Base-by-base conservation (phyloP, 345 rosid species). In the Cardiospermum halicacabum region DNA sequence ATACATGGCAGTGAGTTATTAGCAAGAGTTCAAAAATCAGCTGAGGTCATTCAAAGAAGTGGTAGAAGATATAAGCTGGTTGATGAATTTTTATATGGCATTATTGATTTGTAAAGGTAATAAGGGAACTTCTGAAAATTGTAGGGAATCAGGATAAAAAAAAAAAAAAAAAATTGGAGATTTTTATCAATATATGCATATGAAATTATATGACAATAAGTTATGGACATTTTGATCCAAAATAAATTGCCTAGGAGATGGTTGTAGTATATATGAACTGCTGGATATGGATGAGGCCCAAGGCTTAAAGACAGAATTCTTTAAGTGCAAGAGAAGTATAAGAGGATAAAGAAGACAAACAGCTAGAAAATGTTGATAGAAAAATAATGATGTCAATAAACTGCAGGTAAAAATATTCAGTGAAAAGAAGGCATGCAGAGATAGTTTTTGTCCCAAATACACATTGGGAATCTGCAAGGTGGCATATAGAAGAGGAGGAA, bases 61-160 rank as follows among this genome's bases (percentile, higher is more conserved):
- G n/a, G n/a, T n/a, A n/a, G n/a, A n/a, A n/a, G n/a, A n/a, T n/a
- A n/a, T n/a, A n/a, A n/a, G n/a, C n/a, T n/a, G n/a, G n/a, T n/a
- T n/a, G n/a, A n/a, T n/a, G n/a, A n/a, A n/a, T n/a, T n/a, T n/a
- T n/a, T n/a, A n/a, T n/a, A n/a, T n/a, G n/a, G n/a, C n/a, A n/a
- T n/a, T n/a, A n/a, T n/a, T n/a, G n/a, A n/a, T n/a, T n/a, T n/a
- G n/a, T n/a, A n/a, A n/a, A n/a, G n/a, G n/a, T n/a, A n/a, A n/a
- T n/a, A n/a, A n/a, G n/a, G n/a, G n/a, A n/a, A n/a, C n/a, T n/a
- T n/a, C n/a, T n/a, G n/a, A n/a, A n/a, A n/a, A n/a, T n/a, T n/a
- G n/a, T n/a, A n/a, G n/a, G n/a, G n/a, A 28, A 22, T 56, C 66
- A 68, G 66, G 34, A 54, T 56, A 60, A 36, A 57, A 32, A 57